Conservation (phyloP, 1,139 yeast genomes). For the Yamadazyma mexicana region DNA sequence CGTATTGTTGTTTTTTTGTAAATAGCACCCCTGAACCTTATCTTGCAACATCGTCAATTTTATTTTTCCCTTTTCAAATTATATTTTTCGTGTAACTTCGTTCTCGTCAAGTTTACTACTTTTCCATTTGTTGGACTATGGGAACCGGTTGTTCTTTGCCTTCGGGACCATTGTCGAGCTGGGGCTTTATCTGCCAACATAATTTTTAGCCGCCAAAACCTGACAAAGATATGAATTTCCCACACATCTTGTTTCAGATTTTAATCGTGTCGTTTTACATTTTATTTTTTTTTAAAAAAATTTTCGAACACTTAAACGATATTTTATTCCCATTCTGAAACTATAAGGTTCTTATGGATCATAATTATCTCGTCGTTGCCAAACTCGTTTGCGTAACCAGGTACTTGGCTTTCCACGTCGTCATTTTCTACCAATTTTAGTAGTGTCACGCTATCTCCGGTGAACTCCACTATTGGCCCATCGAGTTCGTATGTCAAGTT, state of each 20-base stretch:
- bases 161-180: background rate
- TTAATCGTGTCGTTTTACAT: too few relatives aligned
- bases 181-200: too few relatives aligned
- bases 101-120: background rate
- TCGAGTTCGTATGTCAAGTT: constrained; percentile 45
- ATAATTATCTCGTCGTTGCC: constrained; percentile 21
- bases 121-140: background rate
- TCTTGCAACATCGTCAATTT: constrained; percentile 1
- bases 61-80: background rate
- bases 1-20: constrained; percentile 1
- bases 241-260: too few relatives aligned
- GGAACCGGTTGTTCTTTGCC: background rate
- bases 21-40: background rate
- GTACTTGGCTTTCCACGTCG: constrained; percentile 7
- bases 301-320: too few relatives aligned
- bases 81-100: background rate
- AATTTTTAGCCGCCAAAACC: too few relatives aligned
- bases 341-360: constrained; percentile 31
- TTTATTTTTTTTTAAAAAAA: too few relatives aligned
- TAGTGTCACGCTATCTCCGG: constrained; percentile 50
- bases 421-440: constrained; percentile 20
- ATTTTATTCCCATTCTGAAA: constrained; percentile 46
- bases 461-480: constrained; percentile 61
- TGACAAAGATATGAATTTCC: too few relatives aligned
- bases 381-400: too few relatives aligned